Evolutionary conservation across 2,329 filamentous ascomycete species (phyloP).

Genomic region (Stachybotrys chlorohalonatus): DNA sequence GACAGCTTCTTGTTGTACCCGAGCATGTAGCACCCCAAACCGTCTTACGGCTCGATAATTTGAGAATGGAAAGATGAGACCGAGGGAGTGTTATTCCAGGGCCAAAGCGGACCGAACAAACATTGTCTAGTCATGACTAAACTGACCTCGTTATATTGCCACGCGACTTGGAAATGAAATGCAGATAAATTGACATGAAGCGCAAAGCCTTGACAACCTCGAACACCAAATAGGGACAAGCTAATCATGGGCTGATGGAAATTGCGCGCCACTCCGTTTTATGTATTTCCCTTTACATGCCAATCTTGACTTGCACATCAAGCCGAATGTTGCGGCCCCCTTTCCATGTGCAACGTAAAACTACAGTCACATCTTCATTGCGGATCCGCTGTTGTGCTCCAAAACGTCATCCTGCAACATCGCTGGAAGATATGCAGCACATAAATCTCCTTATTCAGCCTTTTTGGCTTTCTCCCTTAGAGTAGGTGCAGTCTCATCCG

Average conservation of each 20-base stretch:
- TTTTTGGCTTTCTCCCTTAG: conserved; percentile 41
- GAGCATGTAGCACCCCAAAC: not conserved
- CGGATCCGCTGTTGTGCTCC: not conserved
- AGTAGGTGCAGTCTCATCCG: conserved; percentile 38
- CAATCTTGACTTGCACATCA: not conserved
- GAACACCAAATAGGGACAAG: not conserved
- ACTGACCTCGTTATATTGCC: too few relatives aligned
- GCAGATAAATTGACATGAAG: not conserved
- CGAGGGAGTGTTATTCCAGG: too few relatives aligned
- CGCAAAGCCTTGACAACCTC: not conserved
- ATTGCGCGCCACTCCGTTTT: not conserved
- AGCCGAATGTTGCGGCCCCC: not conserved
- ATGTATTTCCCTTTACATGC: not conserved
- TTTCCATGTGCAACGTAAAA: not conserved
- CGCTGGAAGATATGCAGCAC: not conserved
- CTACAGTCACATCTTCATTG: not conserved
- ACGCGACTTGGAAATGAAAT: too few relatives aligned
- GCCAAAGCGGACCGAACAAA: too few relatives aligned
- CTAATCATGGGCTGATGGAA: not conserved
- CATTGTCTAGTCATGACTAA: too few relatives aligned
- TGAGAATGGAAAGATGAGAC: not conserved
- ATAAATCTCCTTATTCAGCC: conserved; percentile 26
- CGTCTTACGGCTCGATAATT: too few relatives aligned
- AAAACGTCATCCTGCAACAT: not conserved
- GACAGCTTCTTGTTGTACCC: not conserved